Percentiles rank a stretch among this genome's conserved stretches.
These are phyloP conservation scores for Nicotiana benthamiana DNA, from an alignment of 257 asterid genomes.

Conservation along the genomic window DNA sequence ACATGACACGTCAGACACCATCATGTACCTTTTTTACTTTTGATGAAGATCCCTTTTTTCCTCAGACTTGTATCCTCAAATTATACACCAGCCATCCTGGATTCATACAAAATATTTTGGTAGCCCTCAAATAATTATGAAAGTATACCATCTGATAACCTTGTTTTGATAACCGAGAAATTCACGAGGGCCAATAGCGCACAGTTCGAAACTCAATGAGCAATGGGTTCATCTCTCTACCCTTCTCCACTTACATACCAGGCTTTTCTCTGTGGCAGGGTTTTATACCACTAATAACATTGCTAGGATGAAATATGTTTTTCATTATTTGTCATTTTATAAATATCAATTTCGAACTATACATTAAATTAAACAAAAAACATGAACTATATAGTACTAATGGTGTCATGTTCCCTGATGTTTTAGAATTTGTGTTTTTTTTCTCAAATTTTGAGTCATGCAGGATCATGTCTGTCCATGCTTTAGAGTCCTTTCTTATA, in stretches of 20 bases:
- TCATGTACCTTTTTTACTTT: conserved; percentile 1
- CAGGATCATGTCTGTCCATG: neutral
- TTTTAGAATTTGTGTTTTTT: neutral
- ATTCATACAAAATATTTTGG: neutral
- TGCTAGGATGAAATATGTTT: neutral
- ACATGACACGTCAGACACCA: neutral
- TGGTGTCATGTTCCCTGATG: neutral
- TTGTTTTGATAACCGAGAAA: neutral
- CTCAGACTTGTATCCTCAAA: conserved; percentile 7
- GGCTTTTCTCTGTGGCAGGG: no score
- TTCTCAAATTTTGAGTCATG: neutral
- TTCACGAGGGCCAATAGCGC: no score
- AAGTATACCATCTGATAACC: neutral
- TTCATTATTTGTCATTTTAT: neutral
- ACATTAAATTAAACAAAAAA: neutral
- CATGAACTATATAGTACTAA: neutral
- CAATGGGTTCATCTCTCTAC: no score
- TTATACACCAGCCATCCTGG: neutral
- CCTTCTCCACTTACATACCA: no score
- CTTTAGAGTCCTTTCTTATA: neutral
- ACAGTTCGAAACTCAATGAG: no score
- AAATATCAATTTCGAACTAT: neutral
- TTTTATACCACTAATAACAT: neutral
- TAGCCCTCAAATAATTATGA: neutral
- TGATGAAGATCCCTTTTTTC: conserved; percentile 3